Conservation (phyloP, 495 filamentous ascomycete genomes). For the Hypoxylon trugodes region DNA sequence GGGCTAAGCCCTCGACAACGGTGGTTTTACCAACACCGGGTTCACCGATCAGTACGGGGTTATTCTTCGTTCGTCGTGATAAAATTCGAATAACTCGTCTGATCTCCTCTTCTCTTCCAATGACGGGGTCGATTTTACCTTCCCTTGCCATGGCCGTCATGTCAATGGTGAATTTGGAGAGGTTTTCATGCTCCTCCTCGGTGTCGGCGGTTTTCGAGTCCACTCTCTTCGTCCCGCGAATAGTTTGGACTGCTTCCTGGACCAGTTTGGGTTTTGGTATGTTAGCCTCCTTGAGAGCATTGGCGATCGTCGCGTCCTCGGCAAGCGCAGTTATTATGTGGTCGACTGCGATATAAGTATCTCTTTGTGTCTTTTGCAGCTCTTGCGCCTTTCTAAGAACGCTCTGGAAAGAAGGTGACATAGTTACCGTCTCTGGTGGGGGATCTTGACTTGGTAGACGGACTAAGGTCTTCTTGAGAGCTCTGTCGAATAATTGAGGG, state of each 20-base stretch:
- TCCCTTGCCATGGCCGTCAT: conserved; percentile 94
- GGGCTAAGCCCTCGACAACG: conserved; percentile 95
- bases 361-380: conserved; percentile 94
- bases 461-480: conserved; percentile 89
- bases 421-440: conserved; percentile 83
- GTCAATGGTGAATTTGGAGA: conserved; percentile 97
- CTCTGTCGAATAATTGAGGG: conserved; percentile 83
- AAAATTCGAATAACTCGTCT: conserved; percentile 92
- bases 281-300: conserved; percentile 81
- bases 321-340: conserved; percentile 85
- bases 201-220: conserved; percentile 95
- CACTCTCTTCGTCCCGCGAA: conserved; percentile 88
- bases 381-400: conserved; percentile 84
- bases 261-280: conserved; percentile 91
- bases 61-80: conserved; percentile 96
- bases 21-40: conserved; percentile 99
- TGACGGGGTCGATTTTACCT: conserved; percentile 97
- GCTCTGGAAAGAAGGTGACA: conserved; percentile 81
- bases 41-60: conserved; percentile 92
- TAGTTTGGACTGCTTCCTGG: conserved; percentile 84
- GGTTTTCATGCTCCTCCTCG: conserved; percentile 88
- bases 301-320: conserved; percentile 79
- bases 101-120: conserved; percentile 97
- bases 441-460: conserved; percentile 93
- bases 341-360: conserved; percentile 91